A percentile compares a stretch with the other conserved stretches of the same genome.
Conservation (phyloP, 2,329 filamentous ascomycete genomes). For the Cercospora sp. region DNA sequence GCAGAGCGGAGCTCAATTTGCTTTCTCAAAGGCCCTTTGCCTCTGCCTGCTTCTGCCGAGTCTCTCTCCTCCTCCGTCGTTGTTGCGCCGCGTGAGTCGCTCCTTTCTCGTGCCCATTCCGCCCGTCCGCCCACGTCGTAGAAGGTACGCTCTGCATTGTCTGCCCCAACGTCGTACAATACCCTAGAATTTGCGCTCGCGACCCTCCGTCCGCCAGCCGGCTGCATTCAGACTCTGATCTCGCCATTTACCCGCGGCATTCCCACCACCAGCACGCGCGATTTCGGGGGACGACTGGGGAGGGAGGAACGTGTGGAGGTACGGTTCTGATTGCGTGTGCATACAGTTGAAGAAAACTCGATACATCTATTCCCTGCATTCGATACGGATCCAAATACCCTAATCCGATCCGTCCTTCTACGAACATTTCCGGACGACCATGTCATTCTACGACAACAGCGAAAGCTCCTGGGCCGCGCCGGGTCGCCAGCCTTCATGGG, state of each 20-base stretch:
- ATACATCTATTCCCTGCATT: constrained; percentile 16
- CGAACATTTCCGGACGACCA: constrained; percentile 36
- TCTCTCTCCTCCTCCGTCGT: not conserved
- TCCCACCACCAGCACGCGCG: constrained; percentile 2
- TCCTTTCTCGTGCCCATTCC: constrained; percentile 11
- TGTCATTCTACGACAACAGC: constrained; percentile 71
- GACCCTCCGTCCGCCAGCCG: not conserved
- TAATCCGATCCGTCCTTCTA: constrained; percentile 25
- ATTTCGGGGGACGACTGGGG: not conserved
- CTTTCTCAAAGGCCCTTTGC: constrained; percentile 10
- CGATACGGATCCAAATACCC: constrained; percentile 26
- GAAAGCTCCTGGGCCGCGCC: constrained; percentile 59
- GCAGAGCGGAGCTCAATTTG: constrained; percentile 15
- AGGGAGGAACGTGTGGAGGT: not conserved
- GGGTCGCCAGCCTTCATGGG: constrained; percentile 68
- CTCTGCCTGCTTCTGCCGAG: constrained; percentile 12
- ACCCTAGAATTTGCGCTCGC: constrained; percentile 9
- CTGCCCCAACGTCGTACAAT: constrained; percentile 2
- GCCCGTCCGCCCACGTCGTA: not conserved
- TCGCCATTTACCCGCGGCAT: constrained; percentile 13
- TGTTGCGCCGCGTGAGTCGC: constrained; percentile 6
- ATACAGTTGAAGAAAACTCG: constrained; percentile 3
- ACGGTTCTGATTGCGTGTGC: constrained; percentile 5
- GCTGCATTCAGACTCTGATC: constrained; percentile 1
- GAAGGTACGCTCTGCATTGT: constrained; percentile 13